Percentiles rank a stretch among this genome's conserved stretches.
Conservation (phyloP, 2,329 filamentous ascomycete species). For the Gyromitra esculenta region DNA sequence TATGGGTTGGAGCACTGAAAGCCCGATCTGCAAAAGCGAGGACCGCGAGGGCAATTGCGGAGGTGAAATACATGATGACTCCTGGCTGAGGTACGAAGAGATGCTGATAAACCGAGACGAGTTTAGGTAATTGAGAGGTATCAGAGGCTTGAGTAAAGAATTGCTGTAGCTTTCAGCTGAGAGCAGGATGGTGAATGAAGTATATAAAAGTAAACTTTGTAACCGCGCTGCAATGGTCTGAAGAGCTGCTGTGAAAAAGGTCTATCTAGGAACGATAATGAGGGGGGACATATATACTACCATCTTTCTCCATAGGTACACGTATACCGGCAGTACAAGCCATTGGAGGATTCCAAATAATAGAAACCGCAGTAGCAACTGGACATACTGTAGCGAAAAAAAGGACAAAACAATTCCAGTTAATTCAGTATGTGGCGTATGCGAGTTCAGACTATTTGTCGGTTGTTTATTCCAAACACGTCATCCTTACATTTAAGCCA, state of each 20-base stretch:
- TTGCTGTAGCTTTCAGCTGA: not conserved
- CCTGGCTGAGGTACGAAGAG: not conserved
- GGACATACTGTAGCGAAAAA: not conserved
- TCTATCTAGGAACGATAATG: not conserved
- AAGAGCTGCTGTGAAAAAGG: not conserved
- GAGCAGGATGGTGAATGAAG: not conserved
- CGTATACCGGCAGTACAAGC: not conserved
- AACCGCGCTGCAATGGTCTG: not conserved
- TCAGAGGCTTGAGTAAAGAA: not conserved
- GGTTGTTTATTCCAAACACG: constrained; percentile 6
- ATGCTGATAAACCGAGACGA: not conserved
- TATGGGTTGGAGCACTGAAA: not conserved
- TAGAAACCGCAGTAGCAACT: not conserved
- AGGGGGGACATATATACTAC: constrained; percentile 4
- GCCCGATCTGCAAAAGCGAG: constrained; percentile 12
- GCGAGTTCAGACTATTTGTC: not conserved
- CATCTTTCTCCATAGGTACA: not conserved
- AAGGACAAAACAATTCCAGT: not conserved
- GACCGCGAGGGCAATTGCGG: constrained; percentile 17
- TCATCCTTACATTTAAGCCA: not conserved
- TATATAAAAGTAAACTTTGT: not conserved
- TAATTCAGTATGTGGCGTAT: not conserved
- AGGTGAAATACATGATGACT: constrained; percentile 17
- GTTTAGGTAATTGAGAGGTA: not conserved
- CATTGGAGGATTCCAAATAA: not conserved